phyloP scores from a whole-genome alignment of 768 basidiomycete genomes.

The Leccinum boreale region DNA sequence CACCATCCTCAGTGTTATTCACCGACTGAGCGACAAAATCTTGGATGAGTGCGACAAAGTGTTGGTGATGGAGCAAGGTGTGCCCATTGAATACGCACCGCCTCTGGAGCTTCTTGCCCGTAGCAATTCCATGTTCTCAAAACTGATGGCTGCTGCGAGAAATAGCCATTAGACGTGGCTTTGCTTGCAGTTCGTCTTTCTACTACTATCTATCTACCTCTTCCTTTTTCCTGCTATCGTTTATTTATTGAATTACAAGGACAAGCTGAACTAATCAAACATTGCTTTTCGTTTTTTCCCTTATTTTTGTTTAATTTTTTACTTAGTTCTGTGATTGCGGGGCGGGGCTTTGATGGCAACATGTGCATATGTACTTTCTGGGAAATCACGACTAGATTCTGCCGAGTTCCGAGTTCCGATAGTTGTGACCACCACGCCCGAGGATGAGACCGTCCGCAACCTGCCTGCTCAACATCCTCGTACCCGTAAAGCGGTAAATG shows the following conservation, averaged over 20 bases:
- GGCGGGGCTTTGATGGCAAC: background rate
- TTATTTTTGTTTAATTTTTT: background rate
- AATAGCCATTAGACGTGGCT: slow-evolving; percentile 7
- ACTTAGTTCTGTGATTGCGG: background rate
- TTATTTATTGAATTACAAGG: background rate
- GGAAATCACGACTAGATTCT: background rate
- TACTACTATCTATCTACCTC: background rate
- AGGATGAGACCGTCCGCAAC: slow-evolving; percentile 73
- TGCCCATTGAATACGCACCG: slow-evolving; percentile 26
- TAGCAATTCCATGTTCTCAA: slow-evolving; percentile 28
- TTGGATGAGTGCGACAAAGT: slow-evolving; percentile 30
- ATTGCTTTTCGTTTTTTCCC: background rate
- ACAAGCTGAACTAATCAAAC: background rate
- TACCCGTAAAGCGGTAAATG: slow-evolving; percentile 83
- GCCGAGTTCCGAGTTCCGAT: slow-evolving; percentile 16
- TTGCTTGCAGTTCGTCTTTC: background rate
- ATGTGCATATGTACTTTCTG: background rate
- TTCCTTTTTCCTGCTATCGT: background rate
- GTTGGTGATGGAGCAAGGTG: slow-evolving; percentile 38
- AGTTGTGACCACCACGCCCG: slow-evolving; percentile 8
- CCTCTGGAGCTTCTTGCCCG: slow-evolving; percentile 21
- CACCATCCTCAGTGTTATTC: slow-evolving; percentile 31
- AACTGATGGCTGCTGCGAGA: slow-evolving; percentile 25
- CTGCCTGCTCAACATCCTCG: slow-evolving; percentile 82
- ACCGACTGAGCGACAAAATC: slow-evolving; percentile 28